A percentile compares a stretch with the other conserved stretches of the same genome.
phyloP scores from a whole-genome alignment of 169 alveolate genomes.

The Plasmodium malariae region DNA sequence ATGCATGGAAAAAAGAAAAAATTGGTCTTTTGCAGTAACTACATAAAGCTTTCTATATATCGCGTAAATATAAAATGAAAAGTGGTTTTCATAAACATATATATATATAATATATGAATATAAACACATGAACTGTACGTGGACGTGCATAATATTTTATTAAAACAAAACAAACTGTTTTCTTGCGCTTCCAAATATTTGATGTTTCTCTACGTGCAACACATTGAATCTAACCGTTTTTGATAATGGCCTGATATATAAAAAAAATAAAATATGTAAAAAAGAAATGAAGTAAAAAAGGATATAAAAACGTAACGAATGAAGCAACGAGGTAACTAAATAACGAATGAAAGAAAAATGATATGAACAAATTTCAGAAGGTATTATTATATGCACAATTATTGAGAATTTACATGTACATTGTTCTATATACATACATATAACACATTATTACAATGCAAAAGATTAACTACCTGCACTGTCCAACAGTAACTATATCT shows the following conservation, averaged over 20 bases:
- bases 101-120: too few species aligned
- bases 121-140: background rate
- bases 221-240: conserved; percentile 99
- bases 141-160: conserved; percentile 33
- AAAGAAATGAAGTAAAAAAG: conserved; percentile 13
- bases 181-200: conserved; percentile 98
- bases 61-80: too few species aligned
- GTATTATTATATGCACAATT: background rate
- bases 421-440: background rate
- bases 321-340: too few species aligned
- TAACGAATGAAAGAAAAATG: conserved; percentile 85
- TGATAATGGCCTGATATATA: conserved; percentile 96
- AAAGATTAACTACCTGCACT: conserved; percentile 99
- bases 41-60: too few species aligned
- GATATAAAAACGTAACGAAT: too few species aligned
- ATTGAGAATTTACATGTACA: background rate
- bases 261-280: conserved; percentile 82
- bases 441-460: background rate
- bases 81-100: too few species aligned
- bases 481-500: conserved; percentile 98
- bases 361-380: conserved; percentile 19
- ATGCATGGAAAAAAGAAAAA: too few species aligned
- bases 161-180: conserved; percentile 98
- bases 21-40: too few species aligned
- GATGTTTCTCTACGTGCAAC: conserved; percentile 97